These are phyloP conservation scores for Candida dajiaensis DNA, from an alignment of 805 yeast species.

Conservation along the genomic window DNA sequence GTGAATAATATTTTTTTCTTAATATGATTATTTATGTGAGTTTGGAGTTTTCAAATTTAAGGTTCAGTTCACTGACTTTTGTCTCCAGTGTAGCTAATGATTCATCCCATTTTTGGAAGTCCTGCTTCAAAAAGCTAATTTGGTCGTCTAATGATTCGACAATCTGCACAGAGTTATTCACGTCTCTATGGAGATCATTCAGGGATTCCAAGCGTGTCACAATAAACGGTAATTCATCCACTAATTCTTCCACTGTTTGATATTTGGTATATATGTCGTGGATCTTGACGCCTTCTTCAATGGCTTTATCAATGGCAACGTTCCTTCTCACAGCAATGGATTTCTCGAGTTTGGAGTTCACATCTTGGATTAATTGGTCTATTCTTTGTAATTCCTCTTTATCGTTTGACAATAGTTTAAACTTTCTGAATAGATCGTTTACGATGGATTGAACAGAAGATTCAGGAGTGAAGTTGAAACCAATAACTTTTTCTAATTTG, in stretches of 20 bases:
- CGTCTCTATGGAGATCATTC: slow-evolving; percentile 18
- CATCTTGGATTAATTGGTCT: slow-evolving; percentile 16
- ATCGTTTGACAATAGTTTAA: slow-evolving; percentile 24
- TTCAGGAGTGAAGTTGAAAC: slow-evolving; percentile 9
- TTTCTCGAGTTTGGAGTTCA: slow-evolving; percentile 25
- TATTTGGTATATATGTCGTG: slow-evolving; percentile 20
- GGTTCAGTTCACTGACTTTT: slow-evolving; percentile 16
- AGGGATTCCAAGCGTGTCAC: slow-evolving; percentile 23
- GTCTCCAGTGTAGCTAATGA: slow-evolving; percentile 17
- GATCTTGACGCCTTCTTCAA: slow-evolving; percentile 21
- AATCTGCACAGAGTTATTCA: slow-evolving; percentile 13
- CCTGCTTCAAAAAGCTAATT: slow-evolving; percentile 17
- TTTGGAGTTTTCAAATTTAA: slow-evolving; percentile 13
- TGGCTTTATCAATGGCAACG: slow-evolving; percentile 11
- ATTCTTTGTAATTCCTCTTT: slow-evolving; percentile 17
- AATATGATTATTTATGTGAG: background rate
- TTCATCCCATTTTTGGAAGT: slow-evolving; percentile 25
- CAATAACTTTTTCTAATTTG: slow-evolving; percentile 15
- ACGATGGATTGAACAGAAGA: slow-evolving; percentile 21
- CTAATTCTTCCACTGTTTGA: slow-evolving; percentile 12
- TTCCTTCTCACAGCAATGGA: slow-evolving; percentile 20
- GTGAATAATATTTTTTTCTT: background rate
- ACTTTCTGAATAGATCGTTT: slow-evolving; percentile 25
- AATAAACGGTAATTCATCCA: slow-evolving; percentile 22
- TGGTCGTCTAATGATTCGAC: slow-evolving; percentile 17